Evolutionary conservation across 1,139 yeast genomes (phyloP).

Genomic region (Diutina sp.): DNA sequence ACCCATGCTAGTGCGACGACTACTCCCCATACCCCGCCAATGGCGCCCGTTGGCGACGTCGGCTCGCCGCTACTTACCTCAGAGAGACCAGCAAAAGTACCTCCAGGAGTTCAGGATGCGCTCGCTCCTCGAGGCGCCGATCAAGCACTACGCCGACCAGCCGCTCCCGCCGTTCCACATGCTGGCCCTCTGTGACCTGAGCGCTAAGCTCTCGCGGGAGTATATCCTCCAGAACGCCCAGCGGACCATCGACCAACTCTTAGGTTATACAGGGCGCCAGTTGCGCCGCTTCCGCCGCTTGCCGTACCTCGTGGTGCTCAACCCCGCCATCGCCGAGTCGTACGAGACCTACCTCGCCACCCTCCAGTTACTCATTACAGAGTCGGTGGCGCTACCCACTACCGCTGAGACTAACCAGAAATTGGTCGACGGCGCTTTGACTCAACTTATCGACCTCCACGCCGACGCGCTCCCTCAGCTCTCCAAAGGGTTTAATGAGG

Average conservation of each 20-base stretch:
- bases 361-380: slow-evolving; percentile 28
- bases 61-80: neutral
- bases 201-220: slow-evolving; percentile 19
- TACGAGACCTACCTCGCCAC: slow-evolving; percentile 64
- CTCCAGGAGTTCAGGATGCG: slow-evolving; percentile 33
- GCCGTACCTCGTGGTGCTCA: slow-evolving; percentile 74
- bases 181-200: slow-evolving; percentile 27
- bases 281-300: slow-evolving; percentile 55
- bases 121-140: slow-evolving; percentile 37
- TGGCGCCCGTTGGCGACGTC: neutral
- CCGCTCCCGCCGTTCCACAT: slow-evolving; percentile 37
- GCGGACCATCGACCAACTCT: slow-evolving; percentile 29
- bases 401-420: slow-evolving; percentile 39
- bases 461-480: slow-evolving; percentile 71
- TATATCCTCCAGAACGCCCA: slow-evolving; percentile 23
- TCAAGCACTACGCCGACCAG: slow-evolving; percentile 33
- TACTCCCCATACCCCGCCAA: neutral
- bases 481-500: slow-evolving; percentile 76
- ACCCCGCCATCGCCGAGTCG: slow-evolving; percentile 81
- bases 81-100: neutral
- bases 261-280: slow-evolving; percentile 38
- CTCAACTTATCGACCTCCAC: slow-evolving; percentile 57
- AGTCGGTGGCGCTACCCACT: slow-evolving; percentile 20
- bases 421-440: slow-evolving; percentile 37
- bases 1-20: neutral